These are phyloP conservation scores for Sclerotinia sclerotiorum DNA, from an alignment of 2,329 filamentous ascomycete species.

Conservation along the genomic window DNA sequence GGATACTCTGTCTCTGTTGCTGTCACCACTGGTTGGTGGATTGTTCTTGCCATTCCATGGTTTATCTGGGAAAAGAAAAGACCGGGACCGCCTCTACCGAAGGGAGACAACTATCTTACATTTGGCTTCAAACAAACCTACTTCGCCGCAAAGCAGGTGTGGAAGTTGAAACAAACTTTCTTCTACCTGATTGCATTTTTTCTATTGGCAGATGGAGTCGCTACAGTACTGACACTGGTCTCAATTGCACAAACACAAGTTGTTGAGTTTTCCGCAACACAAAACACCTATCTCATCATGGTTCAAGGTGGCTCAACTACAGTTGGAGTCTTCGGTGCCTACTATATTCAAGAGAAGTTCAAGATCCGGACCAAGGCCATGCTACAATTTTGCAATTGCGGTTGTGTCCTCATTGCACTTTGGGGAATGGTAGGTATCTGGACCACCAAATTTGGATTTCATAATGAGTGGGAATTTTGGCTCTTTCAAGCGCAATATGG, in stretches of 20 bases:
- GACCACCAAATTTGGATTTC: conserved; percentile 37
- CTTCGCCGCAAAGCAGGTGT: conserved; percentile 36
- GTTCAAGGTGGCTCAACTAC: conserved; percentile 36
- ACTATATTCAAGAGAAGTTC: conserved; percentile 35
- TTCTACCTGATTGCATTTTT: conserved; percentile 39
- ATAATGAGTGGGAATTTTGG: conserved; percentile 41
- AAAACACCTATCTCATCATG: conserved; percentile 38
- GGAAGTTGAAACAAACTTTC: conserved; percentile 38
- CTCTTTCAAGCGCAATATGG: conserved; percentile 36
- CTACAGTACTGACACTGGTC: conserved; percentile 35
- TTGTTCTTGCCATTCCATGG: conserved; percentile 39
- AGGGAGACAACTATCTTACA: conserved; percentile 36
- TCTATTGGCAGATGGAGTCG: conserved; percentile 38
- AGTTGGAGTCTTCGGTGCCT: conserved; percentile 35
- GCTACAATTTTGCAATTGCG: conserved; percentile 37
- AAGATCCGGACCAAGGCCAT: conserved; percentile 38
- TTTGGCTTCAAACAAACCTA: conserved; percentile 39
- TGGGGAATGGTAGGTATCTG: conserved; percentile 40
- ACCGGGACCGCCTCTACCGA: conserved; percentile 36
- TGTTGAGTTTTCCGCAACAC: conserved; percentile 36
- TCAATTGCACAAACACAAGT: conserved; percentile 38
- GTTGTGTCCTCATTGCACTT: conserved; percentile 33
- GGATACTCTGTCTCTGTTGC: conserved; percentile 39
- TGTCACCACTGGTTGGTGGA: conserved; percentile 39
- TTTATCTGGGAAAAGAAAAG: conserved; percentile 40